Percentiles rank a stretch among this genome's conserved stretches.
These are phyloP conservation scores for Setaria italica DNA, from an alignment of 202 grass and related monocot species.

Conservation along the genomic window DNA sequence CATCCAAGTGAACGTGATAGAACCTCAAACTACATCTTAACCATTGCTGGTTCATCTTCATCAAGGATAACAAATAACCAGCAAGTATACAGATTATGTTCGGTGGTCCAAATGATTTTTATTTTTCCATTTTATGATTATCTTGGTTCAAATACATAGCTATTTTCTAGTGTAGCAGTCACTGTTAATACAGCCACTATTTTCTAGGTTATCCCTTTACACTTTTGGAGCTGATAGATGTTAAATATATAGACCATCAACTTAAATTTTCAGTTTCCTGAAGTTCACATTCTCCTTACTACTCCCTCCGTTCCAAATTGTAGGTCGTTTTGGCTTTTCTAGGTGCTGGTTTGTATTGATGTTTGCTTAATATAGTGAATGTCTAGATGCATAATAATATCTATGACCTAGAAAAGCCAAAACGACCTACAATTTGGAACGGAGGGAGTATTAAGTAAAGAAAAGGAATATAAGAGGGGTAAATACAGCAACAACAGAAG, in stretches of 20 bases:
- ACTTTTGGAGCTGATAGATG: slow-evolving; percentile 39
- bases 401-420: no score
- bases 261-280: not conserved
- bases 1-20: slow-evolving; percentile 17
- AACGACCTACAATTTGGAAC: no score
- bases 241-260: not conserved
- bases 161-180: not conserved
- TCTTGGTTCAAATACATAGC: not conserved
- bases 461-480: not conserved
- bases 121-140: slow-evolving; percentile 1
- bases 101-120: not conserved
- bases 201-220: slow-evolving; percentile 7
- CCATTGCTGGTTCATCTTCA: slow-evolving; percentile 27
- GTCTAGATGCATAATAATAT: no score
- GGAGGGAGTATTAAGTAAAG: slow-evolving; percentile 6
- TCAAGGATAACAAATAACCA: slow-evolving; percentile 19
- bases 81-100: slow-evolving; percentile 2
- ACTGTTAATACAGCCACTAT: not conserved
- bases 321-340: no score
- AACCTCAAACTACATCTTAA: slow-evolving; percentile 40
- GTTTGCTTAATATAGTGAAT: no score
- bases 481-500: not conserved
- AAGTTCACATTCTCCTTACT: slow-evolving; percentile 21
- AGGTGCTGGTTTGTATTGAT: no score
- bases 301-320: not conserved